phyloP scores from a whole-genome alignment of 305 asterid genomes.

The Fraxinus angustifolia region DNA sequence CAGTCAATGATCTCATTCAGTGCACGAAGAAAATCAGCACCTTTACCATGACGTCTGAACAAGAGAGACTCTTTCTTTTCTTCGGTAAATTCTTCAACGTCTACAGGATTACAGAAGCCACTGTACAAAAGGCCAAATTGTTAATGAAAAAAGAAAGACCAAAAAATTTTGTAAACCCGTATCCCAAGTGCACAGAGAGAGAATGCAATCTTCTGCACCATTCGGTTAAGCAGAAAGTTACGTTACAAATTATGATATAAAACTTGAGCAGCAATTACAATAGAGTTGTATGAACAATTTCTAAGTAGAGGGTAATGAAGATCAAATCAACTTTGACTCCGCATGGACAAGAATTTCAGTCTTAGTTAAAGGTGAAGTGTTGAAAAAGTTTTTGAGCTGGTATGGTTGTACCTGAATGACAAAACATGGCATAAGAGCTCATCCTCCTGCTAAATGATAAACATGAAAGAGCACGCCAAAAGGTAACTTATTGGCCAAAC shows the following conservation, averaged over 20 bases:
- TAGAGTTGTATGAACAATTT: background rate
- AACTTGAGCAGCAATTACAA: background rate
- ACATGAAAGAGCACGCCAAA: background rate
- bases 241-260: background rate
- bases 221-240: background rate
- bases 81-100: slow-evolving; percentile 86
- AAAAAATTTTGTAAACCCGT: background rate
- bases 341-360: background rate
- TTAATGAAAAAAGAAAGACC: slow-evolving; percentile 15
- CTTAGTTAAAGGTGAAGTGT: background rate
- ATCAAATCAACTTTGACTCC: slow-evolving; percentile 2
- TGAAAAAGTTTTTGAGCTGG: background rate
- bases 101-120: slow-evolving; percentile 89
- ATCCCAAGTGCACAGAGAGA: background rate
- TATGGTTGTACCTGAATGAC: background rate
- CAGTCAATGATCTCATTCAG: slow-evolving; percentile 66
- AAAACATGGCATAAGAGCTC: slow-evolving; percentile 2
- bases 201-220: background rate
- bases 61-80: slow-evolving; percentile 72
- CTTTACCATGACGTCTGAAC: slow-evolving; percentile 84
- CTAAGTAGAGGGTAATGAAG: background rate
- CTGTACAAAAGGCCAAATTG: slow-evolving; percentile 39
- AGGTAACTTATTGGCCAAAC: background rate
- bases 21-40: slow-evolving; percentile 85
- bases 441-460: background rate